These are phyloP conservation scores for Talaromyces thailandensis DNA, from an alignment of 495 filamentous ascomycete genomes.

Conservation along the genomic window DNA sequence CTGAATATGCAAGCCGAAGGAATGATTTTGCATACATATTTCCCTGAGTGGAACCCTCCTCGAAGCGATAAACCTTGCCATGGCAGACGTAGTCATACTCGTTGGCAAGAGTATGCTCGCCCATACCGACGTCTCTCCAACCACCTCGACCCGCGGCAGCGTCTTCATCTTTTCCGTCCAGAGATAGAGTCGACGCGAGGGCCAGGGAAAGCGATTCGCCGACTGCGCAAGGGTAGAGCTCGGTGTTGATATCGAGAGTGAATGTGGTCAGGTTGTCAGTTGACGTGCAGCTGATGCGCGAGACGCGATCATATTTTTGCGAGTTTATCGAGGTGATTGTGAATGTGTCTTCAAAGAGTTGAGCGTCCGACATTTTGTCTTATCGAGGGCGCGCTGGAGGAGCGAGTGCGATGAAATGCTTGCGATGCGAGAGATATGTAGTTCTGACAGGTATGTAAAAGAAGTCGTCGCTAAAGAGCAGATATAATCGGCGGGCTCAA, in stretches of 20 bases:
- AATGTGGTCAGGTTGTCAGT: conserved; percentile 63
- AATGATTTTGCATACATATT: conserved; percentile 61
- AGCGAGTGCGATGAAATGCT: background rate
- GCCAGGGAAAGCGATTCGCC: conserved; percentile 71
- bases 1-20: background rate
- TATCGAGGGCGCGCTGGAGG: background rate
- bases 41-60: conserved; percentile 69
- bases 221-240: conserved; percentile 69
- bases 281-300: conserved; percentile 65
- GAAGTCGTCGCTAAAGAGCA: background rate
- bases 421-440: conserved; percentile 1
- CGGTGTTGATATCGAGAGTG: conserved; percentile 86
- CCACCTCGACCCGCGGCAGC: conserved; percentile 46
- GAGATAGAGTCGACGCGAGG: conserved; percentile 71
- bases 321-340: conserved; percentile 65
- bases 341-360: conserved; percentile 92
- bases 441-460: background rate
- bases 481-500: background rate
- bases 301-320: conserved; percentile 90
- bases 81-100: conserved; percentile 96
- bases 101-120: conserved; percentile 75
- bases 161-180: conserved; percentile 72
- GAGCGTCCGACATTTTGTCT: conserved; percentile 60
- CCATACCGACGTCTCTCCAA: conserved; percentile 69
- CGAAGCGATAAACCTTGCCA: conserved; percentile 96